A percentile compares a stretch with the other conserved stretches of the same genome.
These are phyloP conservation scores for Trichoderma simmonsii DNA, from an alignment of 2,329 filamentous ascomycete genomes.

Conservation along the genomic window DNA sequence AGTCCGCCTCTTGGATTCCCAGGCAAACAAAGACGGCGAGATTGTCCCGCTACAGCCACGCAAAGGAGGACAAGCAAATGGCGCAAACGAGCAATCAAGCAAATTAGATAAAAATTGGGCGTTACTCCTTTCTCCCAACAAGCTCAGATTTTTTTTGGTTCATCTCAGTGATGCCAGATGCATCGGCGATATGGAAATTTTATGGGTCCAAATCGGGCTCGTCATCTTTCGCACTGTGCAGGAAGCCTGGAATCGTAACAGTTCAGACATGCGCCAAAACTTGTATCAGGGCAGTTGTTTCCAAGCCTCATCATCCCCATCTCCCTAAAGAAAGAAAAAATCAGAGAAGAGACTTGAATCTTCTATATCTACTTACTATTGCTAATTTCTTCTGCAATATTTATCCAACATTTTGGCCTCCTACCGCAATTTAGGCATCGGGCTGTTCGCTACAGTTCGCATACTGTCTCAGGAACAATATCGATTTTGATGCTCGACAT, in stretches of 20 bases:
- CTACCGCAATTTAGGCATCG: not conserved
- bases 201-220: conserved; percentile 11
- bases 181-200: not conserved
- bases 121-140: not conserved
- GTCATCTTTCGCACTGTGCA: not conserved
- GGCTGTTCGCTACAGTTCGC: not conserved
- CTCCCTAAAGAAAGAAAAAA: not conserved
- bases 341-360: not conserved
- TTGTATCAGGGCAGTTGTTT: not conserved
- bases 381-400: not conserved
- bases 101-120: not conserved
- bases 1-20: not conserved
- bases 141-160: not conserved
- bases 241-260: too few relatives aligned
- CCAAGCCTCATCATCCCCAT: not conserved
- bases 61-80: not conserved
- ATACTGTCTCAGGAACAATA: not conserved
- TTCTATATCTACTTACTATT: not conserved
- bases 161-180: not conserved
- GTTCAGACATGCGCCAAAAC: not conserved
- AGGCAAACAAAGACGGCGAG: not conserved
- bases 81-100: not conserved
- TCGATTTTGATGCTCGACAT: not conserved
- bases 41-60: not conserved
- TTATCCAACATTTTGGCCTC: not conserved